Evolutionary conservation across 257 asterid genomes (phyloP).

Genomic region (Mentha longifolia): DNA sequence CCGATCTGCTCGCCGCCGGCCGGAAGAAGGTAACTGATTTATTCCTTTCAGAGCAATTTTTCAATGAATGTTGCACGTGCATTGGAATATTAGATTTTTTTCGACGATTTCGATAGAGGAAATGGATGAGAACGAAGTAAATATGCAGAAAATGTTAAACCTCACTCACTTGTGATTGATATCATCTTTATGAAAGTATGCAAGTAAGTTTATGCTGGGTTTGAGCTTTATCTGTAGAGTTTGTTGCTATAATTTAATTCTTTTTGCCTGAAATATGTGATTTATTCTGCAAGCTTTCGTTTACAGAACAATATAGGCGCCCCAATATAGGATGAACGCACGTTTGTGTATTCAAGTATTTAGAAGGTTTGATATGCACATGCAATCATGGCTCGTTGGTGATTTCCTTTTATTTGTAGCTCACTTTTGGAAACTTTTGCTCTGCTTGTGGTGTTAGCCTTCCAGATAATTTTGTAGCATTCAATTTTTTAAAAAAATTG

Average conservation of each 20-base stretch:
- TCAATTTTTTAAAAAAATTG: neutral
- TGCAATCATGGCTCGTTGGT: neutral
- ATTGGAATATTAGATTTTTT: neutral
- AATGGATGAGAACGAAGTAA: conserved; percentile 23
- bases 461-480: neutral
- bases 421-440: neutral
- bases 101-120: neutral
- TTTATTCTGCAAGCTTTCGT: neutral
- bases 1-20: conserved; percentile 93
- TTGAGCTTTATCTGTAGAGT: conserved; percentile 2
- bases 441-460: neutral
- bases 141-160: conserved; percentile 24
- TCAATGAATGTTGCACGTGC: neutral
- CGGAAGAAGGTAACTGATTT: conserved; percentile 68
- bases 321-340: neutral
- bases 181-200: conserved; percentile 3
- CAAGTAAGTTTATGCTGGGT: conserved; percentile 24
- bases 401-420: neutral
- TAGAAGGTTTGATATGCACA: conserved; percentile 10
- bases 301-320: neutral
- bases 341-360: neutral
- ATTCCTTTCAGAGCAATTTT: neutral
- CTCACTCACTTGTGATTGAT: conserved; percentile 23
- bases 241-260: neutral
- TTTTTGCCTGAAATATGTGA: conserved; percentile 1